Evolutionary conservation across 1,284 basidiomycete species (phyloP), one percentile per base, ranked within the genome.

Genomic region (Cystobasidium slooffiae): DNA sequence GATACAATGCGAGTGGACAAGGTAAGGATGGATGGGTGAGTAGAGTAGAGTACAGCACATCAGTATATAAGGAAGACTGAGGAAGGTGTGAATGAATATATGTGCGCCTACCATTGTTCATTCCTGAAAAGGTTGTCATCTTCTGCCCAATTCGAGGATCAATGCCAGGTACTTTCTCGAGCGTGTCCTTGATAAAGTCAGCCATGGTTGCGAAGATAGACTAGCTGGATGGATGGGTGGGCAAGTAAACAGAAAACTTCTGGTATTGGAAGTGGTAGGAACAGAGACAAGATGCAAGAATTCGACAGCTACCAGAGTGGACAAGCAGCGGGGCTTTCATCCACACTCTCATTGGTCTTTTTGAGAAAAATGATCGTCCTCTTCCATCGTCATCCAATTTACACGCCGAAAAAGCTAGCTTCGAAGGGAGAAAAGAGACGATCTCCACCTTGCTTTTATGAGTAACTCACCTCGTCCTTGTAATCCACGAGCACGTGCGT

Each of bases 131-230:
- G 31, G 79, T 75, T 6, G 58, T 16, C 72, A 59, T 58, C 12
- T 79, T 77, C 72, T 82, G 81, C 7, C 79, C 69, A 14, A 79
- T 73, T 16, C 81, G 79, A 56, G 81, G 81, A 52, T 81, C 81
- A 47, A 81, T 79, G 31, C 81, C 81, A 0, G 80, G 80, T 52
- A 81, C 76, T 55, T 79, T 79, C 46, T 77, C 76, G 39, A 82
- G 79, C 10, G 80, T 78, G 53, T 79, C 76, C 75, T 80, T 79
- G 67, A 80, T 78, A 72, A 82, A 80, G 18, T 76, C 66, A 1
- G 81, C 78, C 81, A 82, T 82, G 73, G 55, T 72, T 24, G 10
- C 16, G 18, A 41, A 24, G 20, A 20, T 37, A 24, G 46, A n/a
- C 14, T 24, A n/a, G 24, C n/a, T 55, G 24, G 18, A 22, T 12